Evolutionary conservation across 495 filamentous ascomycete genomes (phyloP), one percentile per base, ranked within the genome.

Genomic region (Penicillium ucsense): DNA sequence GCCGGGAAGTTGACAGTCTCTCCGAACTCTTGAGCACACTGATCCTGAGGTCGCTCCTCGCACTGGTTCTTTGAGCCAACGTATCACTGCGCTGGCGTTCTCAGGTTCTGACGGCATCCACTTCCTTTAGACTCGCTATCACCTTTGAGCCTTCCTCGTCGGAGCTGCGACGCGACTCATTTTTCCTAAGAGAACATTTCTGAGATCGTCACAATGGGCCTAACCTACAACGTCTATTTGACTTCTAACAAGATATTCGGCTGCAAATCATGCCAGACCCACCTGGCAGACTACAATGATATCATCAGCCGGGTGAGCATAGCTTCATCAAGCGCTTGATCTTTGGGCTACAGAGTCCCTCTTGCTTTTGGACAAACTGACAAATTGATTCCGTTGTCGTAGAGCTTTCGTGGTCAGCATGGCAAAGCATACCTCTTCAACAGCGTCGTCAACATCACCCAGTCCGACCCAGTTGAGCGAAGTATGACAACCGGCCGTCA

Each of bases 401-500:
- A 98, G 92, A 95, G 91, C 66, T 98, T 98, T 78, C 89, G 92
- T 49, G 92, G 92, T 61, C 91, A 96, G 63, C 94, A 97, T 59
- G 92, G 92, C 54, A 98, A 98, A 72, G 92, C 92, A 39, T 98
- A 87, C 70, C 86, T 98, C 53, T 98, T 98, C 80, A 84, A 88
- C 67, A 81, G 57, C 45, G 92, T 97, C 42, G 92, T 98, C 60
- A 98, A 98, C 68, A 76, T 94, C 64, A 83, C 77, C 44, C 72
- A 80, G 43, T 81, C 80, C 53, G 87, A 94, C 37, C 80, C 91
- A 8, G 79, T 77, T 46, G 94, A 98, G 69, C 89, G 92, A 52
- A 94, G 83, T 76, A 98, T 98, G 92, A 98, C 94, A n/a, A 98
- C 92, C 3, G 92, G 92, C 40, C 76, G 85, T 34, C 92, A 98